phyloP scores from a whole-genome alignment of 1,284 basidiomycete species.

The Naganishia sp. region DNA sequence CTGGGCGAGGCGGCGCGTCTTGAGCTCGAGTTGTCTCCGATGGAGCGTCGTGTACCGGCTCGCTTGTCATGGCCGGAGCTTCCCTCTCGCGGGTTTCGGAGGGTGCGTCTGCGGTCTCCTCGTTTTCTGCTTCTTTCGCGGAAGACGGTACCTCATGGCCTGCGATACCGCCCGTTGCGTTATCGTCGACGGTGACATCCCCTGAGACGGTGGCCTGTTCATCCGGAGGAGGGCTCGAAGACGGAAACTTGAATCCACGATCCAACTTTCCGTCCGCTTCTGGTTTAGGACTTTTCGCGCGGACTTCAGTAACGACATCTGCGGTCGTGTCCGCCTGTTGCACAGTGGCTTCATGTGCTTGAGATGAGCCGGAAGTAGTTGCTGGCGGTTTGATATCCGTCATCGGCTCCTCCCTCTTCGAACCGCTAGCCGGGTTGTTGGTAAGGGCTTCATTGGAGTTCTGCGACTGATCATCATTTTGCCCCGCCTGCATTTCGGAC shows the following conservation, averaged over 20 bases:
- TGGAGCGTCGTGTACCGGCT: neutral
- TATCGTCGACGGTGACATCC: neutral
- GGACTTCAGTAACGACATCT: conserved; percentile 17
- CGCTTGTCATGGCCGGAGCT: neutral
- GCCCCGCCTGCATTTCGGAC: neutral
- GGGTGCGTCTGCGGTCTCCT: neutral
- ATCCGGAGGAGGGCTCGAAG: conserved; percentile 19
- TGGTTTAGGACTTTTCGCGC: conserved; percentile 49
- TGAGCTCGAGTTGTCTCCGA: neutral
- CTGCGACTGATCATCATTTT: neutral
- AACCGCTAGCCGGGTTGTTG: neutral
- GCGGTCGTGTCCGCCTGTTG: neutral
- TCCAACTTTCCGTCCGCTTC: conserved; percentile 52
- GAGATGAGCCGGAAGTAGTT: neutral
- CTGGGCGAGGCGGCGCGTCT: neutral
- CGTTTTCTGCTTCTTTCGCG: conserved; percentile 12
- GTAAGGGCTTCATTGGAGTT: neutral
- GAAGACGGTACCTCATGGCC: conserved; percentile 6
- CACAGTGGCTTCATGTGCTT: neutral
- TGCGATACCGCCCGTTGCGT: neutral
- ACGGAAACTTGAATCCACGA: conserved; percentile 51
- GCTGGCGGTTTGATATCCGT: neutral
- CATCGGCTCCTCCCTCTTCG: neutral
- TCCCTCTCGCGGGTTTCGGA: neutral
- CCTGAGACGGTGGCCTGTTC: conserved; percentile 1